Evolutionary conservation across 495 filamentous ascomycete species (phyloP), one percentile per base, ranked within the genome.

Genomic region (Apiosordaria backusii): DNA sequence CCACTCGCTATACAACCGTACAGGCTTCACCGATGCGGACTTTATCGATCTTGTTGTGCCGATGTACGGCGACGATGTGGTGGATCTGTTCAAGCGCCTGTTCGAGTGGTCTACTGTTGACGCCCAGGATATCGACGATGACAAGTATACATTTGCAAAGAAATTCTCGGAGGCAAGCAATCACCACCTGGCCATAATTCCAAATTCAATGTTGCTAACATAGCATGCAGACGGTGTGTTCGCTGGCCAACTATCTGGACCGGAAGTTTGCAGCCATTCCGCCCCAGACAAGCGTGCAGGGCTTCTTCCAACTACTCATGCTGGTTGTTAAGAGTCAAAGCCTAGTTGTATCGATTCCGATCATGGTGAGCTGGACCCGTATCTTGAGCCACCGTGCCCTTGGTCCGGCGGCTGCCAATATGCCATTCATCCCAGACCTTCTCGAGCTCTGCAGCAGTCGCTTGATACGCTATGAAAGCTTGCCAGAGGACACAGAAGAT

Each of bases 91-190:
- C 62, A 84, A 84, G 67, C 85, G 86, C 65, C 82, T 97, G 25
- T 94, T 90, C 71, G 85, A 92, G 69, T 96, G 91, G 91, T 90
- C 92, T 1, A 76, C 87, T 5, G 88, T 94, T 65, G 89, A 94
- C 61, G 83, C 90, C 7, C 81, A 88, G 55, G 88, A 95, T 71
- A 85, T 93, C 27, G 91, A 97, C 71, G 92, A 97, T 64, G 89
- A 92, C 66, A 94, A 92, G 74, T 98, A 99, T 74, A 84, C 90
- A 40, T 87, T 98, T 68, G 87, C 89, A 22, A 97, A 97, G 80
- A 97, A 93, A 78, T 86, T 98, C 50, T 92, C 94, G 4, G 95
- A 98, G 87, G 92, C 27, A 61, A 29, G 16, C 24, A 60, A 2
- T 21, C 19, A 16, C 52, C 40, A 10, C 9, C 9, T 27, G 27